Conservation (phyloP, 2,329 filamentous ascomycete species). For the Trichoderma aggressivum region DNA sequence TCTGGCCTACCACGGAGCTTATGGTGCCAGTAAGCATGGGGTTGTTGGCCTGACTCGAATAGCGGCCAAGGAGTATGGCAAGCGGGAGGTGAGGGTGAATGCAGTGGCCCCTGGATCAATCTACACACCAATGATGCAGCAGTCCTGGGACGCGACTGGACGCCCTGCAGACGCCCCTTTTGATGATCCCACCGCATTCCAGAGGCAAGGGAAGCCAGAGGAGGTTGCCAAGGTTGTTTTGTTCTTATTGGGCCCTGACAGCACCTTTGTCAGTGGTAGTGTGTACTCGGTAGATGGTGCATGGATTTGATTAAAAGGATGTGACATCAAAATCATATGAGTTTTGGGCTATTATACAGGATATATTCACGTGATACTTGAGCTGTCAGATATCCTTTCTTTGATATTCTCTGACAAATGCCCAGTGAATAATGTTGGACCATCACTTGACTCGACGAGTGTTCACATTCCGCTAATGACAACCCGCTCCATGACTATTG, state of each 20-base stretch:
- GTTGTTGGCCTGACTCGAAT: constrained; percentile 37
- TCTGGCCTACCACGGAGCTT: constrained; percentile 33
- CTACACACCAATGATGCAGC: constrained; percentile 48
- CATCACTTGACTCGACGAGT: neutral
- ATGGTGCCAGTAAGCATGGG: constrained; percentile 40
- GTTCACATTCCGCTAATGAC: neutral
- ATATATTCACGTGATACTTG: neutral
- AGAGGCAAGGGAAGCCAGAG: constrained; percentile 42
- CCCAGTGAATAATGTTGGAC: neutral
- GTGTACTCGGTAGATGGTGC: constrained; percentile 46
- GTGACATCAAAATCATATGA: neutral
- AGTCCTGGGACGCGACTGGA: constrained; percentile 37
- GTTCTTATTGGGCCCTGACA: constrained; percentile 37
- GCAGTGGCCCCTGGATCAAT: constrained; percentile 49
- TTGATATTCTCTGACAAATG: neutral
- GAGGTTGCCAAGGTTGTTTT: constrained; percentile 35
- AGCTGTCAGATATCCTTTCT: neutral
- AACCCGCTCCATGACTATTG: neutral
- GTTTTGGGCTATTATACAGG: neutral
- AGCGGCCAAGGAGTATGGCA: constrained; percentile 40
- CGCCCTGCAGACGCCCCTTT: constrained; percentile 38
- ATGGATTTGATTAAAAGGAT: constrained; percentile 30
- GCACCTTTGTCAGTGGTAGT: constrained; percentile 36
- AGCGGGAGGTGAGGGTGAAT: constrained; percentile 44
- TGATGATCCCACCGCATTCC: constrained; percentile 41